Evolutionary conservation across 306 rosid species (phyloP).

Genomic region (Neltuma alba): DNA sequence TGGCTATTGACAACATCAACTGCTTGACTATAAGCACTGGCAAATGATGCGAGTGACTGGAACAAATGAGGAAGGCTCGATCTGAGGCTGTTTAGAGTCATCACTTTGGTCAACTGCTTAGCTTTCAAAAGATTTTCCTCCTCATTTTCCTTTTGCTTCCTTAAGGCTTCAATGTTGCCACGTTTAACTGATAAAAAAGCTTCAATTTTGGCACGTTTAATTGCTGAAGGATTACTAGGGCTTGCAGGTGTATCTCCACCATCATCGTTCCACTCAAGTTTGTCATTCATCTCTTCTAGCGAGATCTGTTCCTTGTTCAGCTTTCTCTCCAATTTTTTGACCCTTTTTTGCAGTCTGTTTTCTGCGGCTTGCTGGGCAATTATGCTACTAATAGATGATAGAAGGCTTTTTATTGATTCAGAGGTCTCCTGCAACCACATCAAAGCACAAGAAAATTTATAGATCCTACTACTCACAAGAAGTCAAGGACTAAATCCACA

Average conservation of each 20-base stretch:
- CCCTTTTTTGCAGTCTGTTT: conserved; percentile 57
- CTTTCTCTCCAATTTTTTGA: conserved; percentile 61
- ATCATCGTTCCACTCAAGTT: conserved; percentile 36
- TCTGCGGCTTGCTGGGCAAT: conserved; percentile 66
- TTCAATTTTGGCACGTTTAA: conserved; percentile 62
- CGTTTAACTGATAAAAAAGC: conserved; percentile 59
- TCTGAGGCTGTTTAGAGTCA: conserved; percentile 66
- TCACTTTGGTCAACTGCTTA: conserved; percentile 50
- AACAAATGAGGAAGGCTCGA: conserved; percentile 73
- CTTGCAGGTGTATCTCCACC: conserved; percentile 46
- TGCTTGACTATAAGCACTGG: conserved; percentile 60
- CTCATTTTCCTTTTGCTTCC: conserved; percentile 64
- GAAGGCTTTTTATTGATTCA: conserved; percentile 70
- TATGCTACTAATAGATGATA: conserved; percentile 54
- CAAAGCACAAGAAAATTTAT: conserved; percentile 26
- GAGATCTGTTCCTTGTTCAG: conserved; percentile 54
- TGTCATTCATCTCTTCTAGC: conserved; percentile 55
- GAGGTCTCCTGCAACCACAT: conserved; percentile 58
- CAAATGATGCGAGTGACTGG: conserved; percentile 58
- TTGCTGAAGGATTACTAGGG: conserved; percentile 65
- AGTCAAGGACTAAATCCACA: not conserved
- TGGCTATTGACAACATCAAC: conserved; percentile 51
- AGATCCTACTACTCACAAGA: not conserved
- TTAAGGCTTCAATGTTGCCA: conserved; percentile 60
- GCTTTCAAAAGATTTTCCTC: conserved; percentile 52